Evolutionary conservation across 2,329 filamentous ascomycete genomes (phyloP).

Genomic region (Trichophyton schoenleinii): DNA sequence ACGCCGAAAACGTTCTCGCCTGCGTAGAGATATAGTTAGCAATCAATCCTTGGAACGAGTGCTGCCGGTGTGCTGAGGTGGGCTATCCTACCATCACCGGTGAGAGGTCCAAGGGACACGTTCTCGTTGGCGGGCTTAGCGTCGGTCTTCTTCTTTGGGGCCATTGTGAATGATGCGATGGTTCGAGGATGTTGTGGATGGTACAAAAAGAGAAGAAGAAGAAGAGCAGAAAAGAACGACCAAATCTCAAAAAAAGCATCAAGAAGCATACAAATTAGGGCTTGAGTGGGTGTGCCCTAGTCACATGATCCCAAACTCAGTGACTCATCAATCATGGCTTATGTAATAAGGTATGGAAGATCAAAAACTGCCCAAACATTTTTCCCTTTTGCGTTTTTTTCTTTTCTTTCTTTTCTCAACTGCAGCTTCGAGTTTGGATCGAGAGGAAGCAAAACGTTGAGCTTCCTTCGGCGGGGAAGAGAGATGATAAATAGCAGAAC

Average conservation of each 20-base stretch:
- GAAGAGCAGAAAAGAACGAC: neutral
- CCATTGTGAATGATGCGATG: conserved; percentile 45
- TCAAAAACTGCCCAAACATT: neutral
- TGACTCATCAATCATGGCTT: neutral
- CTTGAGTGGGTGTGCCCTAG: conserved; percentile 7
- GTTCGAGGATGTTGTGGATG: conserved; percentile 14
- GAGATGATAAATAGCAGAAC: neutral
- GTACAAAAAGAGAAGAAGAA: neutral
- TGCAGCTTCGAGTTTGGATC: neutral
- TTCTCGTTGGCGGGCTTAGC: conserved; percentile 79
- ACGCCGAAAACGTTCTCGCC: conserved; percentile 97
- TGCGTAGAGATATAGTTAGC: conserved; percentile 24
- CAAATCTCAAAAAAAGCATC: neutral
- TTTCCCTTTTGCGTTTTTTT: neutral
- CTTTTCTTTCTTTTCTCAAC: neutral
- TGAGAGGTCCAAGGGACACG: conserved; percentile 93
- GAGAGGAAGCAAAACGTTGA: neutral
- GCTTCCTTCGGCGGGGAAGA: neutral
- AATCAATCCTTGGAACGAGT: neutral
- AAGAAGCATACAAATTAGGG: conserved; percentile 3
- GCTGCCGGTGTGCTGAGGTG: neutral
- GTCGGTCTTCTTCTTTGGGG: conserved; percentile 88
- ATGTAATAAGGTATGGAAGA: neutral
- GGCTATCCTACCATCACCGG: conserved; percentile 66
- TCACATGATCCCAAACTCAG: neutral